Conservation (phyloP, 1,139 yeast genomes). For the Hansenula anomala region DNA sequence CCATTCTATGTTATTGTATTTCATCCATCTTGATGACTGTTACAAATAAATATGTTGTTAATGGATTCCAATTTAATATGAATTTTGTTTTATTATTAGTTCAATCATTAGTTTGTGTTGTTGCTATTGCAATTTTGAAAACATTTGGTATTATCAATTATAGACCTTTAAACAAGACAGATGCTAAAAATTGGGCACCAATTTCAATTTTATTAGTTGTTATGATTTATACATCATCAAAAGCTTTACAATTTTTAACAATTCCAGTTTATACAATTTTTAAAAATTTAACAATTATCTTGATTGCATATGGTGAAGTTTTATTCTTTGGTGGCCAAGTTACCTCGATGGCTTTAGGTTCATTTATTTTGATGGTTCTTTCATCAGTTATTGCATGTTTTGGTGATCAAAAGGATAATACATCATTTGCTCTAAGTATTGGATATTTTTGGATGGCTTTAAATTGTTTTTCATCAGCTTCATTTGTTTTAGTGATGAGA, state of each 20-base stretch:
- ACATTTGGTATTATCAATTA: conserved; percentile 72
- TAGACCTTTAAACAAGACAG: conserved; percentile 79
- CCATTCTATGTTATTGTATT: conserved; percentile 81
- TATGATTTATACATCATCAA: conserved; percentile 96
- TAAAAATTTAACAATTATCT: conserved; percentile 92
- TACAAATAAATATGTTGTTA: conserved; percentile 90
- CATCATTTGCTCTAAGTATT: conserved; percentile 48
- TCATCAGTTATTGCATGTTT: conserved; percentile 92
- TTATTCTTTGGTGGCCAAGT: conserved; percentile 95
- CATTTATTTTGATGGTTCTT: conserved; percentile 86
- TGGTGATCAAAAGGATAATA: conserved; percentile 61
- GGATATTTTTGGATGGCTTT: conserved; percentile 97
- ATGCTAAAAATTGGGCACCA: conserved; percentile 94
- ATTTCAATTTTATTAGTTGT: conserved; percentile 82
- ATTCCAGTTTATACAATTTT: conserved; percentile 97
- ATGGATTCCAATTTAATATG: conserved; percentile 79
- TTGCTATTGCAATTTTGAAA: conserved; percentile 68
- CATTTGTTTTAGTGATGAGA: conserved; percentile 92
- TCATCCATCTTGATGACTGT: conserved; percentile 98
- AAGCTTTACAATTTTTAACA: conserved; percentile 85
- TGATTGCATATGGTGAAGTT: conserved; percentile 98
- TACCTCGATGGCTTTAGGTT: conserved; percentile 82
- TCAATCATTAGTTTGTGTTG: conserved; percentile 78
- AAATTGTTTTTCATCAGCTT: conserved; percentile 91
- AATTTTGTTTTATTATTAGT: conserved; percentile 83